These are phyloP conservation scores for Theileria annulata DNA, from an alignment of 169 alveolate species.

Conservation along the genomic window DNA sequence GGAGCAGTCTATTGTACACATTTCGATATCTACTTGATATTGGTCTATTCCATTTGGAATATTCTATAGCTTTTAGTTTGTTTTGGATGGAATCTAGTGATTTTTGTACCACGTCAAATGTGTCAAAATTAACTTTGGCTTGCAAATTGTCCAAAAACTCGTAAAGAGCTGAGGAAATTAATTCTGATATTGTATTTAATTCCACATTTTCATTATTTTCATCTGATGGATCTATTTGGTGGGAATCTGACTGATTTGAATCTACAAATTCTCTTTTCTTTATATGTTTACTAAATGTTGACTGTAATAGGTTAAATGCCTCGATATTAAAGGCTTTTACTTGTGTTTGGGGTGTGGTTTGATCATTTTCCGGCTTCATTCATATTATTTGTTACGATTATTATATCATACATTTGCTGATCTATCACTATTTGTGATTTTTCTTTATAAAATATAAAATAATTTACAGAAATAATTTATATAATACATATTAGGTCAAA, in stretches of 20 bases:
- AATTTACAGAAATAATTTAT: too few relatives aligned
- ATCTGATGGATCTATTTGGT: not conserved
- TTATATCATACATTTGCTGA: too few relatives aligned
- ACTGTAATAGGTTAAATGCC: not conserved
- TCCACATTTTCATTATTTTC: not conserved
- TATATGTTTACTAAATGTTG: slow-evolving; percentile 24
- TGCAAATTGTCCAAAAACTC: slow-evolving; percentile 52
- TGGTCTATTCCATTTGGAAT: slow-evolving; percentile 15
- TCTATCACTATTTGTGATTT: too few relatives aligned
- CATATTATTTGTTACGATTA: not conserved
- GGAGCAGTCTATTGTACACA: slow-evolving; percentile 32
- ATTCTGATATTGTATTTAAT: slow-evolving; percentile 11
- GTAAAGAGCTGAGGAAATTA: slow-evolving; percentile 35
- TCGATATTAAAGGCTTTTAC: not conserved
- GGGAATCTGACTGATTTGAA: not conserved
- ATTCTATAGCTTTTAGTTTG: slow-evolving; percentile 5
- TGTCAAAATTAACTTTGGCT: slow-evolving; percentile 25
- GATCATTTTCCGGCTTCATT: not conserved
- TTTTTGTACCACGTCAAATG: slow-evolving; percentile 39
- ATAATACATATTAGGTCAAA: too few relatives aligned
- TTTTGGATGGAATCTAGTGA: slow-evolving; percentile 13
- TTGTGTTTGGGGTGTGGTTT: not conserved
- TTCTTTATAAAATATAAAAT: too few relatives aligned
- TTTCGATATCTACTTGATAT: not conserved
- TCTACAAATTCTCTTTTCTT: slow-evolving; percentile 11